Evolutionary conservation across 1,284 basidiomycete genomes (phyloP).

Genomic region (Naganishia albida): DNA sequence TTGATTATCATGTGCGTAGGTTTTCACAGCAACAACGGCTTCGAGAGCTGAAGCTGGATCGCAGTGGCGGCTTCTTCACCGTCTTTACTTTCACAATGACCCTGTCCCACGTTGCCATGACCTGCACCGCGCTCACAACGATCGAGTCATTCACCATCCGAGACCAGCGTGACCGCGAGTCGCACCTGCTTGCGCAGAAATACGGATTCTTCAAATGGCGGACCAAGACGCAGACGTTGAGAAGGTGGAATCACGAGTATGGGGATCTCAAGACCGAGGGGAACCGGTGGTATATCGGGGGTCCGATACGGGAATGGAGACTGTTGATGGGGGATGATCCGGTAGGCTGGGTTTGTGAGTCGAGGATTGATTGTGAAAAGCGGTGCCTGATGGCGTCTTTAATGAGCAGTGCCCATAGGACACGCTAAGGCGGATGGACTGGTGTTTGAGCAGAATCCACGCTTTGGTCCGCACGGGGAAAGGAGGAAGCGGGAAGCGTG

Average conservation of each 20-base stretch:
- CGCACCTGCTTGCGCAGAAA: slow-evolving; percentile 40
- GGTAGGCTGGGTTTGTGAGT: slow-evolving; percentile 51
- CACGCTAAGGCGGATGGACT: slow-evolving; percentile 48
- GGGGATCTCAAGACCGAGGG: slow-evolving; percentile 43
- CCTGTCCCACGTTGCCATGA: slow-evolving; percentile 44
- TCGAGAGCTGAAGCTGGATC: not conserved
- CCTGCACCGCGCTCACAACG: slow-evolving; percentile 44
- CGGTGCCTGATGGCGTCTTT: not conserved
- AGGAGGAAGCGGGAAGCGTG: slow-evolving; percentile 49
- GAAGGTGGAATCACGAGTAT: slow-evolving; percentile 50
- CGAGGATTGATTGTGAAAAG: not conserved
- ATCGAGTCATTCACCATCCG: slow-evolving; percentile 47
- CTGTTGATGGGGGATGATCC: slow-evolving; percentile 47
- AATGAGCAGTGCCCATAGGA: slow-evolving; percentile 48
- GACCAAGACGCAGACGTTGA: slow-evolving; percentile 30
- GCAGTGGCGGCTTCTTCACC: slow-evolving; percentile 46
- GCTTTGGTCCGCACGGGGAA: slow-evolving; percentile 51
- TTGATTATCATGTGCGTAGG: slow-evolving; percentile 45
- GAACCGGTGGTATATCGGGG: slow-evolving; percentile 49
- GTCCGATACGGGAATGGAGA: slow-evolving; percentile 41
- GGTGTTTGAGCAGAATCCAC: slow-evolving; percentile 45
- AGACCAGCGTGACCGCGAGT: slow-evolving; percentile 46
- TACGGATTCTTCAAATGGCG: slow-evolving; percentile 41
- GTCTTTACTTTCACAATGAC: slow-evolving; percentile 48
- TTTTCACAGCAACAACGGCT: not conserved